phyloP scores from a whole-genome alignment of 257 asterid genomes.

The Nicotiana knightiana region DNA sequence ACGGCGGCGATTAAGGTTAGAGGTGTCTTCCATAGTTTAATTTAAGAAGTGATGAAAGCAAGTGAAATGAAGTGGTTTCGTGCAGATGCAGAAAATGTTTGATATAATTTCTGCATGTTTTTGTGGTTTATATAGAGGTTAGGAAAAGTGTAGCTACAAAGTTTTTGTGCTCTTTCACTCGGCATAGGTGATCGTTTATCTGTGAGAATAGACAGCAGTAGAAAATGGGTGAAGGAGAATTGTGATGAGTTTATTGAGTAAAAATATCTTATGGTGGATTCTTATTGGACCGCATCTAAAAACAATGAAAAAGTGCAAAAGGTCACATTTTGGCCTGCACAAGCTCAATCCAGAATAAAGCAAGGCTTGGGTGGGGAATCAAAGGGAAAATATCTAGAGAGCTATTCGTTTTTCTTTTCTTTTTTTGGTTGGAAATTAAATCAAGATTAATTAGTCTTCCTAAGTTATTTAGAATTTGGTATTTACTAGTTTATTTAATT shows the following conservation, averaged over 20 bases:
- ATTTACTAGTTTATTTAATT: no score
- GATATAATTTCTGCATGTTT: not conserved
- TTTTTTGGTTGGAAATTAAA: no score
- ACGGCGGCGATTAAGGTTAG: constrained; percentile 10
- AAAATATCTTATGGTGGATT: not conserved
- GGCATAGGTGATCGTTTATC: no score
- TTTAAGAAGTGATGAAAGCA: not conserved
- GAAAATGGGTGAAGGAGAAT: not conserved
- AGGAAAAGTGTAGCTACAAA: not conserved
- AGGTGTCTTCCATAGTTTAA: constrained; percentile 20
- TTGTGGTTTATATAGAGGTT: not conserved
- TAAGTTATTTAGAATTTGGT: no score
- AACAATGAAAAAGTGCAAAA: not conserved
- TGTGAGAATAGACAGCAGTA: not conserved
- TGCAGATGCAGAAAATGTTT: not conserved
- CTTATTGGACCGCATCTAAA: not conserved
- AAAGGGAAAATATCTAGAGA: not conserved
- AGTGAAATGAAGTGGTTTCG: not conserved
- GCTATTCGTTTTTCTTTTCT: no score
- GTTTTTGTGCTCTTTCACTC: no score
- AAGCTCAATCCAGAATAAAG: not conserved
- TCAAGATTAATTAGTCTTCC: no score
- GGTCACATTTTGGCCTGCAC: not conserved
- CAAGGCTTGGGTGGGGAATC: not conserved
- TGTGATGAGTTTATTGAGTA: not conserved